Evolutionary conservation across 106 monocot species (phyloP).

Genomic region (Allium sativum): DNA sequence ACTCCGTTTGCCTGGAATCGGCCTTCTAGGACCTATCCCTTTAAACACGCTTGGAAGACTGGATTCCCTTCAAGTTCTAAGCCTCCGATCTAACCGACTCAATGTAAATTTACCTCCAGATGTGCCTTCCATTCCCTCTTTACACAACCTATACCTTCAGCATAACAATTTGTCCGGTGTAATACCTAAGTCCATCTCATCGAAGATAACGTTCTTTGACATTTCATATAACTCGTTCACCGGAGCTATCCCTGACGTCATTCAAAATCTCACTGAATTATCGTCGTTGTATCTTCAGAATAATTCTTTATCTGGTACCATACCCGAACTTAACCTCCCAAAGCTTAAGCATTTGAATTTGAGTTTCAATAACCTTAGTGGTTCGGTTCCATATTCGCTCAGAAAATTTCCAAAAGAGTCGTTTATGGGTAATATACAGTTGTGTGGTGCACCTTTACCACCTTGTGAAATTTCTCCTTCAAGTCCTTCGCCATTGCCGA

Average conservation of each 20-base stretch:
- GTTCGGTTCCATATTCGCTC: conserved; percentile 38
- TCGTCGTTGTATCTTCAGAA: conserved; percentile 37
- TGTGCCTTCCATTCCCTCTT: conserved; percentile 49
- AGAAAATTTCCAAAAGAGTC: conserved; percentile 29
- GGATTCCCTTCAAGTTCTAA: conserved; percentile 60
- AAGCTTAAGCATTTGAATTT: conserved; percentile 33
- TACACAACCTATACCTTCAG: conserved; percentile 76
- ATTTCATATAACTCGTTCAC: conserved; percentile 68
- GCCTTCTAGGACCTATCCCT: conserved; percentile 68
- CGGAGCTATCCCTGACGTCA: conserved; percentile 28
- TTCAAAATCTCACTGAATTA: conserved; percentile 38
- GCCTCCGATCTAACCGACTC: conserved; percentile 80
- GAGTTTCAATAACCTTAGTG: conserved; percentile 51
- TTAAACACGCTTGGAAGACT: conserved; percentile 69
- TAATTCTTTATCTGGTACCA: conserved; percentile 35
- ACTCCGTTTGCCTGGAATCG: conserved; percentile 67
- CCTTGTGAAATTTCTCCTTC: conserved; percentile 15
- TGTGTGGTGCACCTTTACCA: conserved; percentile 33
- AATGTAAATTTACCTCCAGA: conserved; percentile 50
- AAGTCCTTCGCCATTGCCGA: conserved; percentile 11
- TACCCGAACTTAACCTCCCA: conserved; percentile 28
- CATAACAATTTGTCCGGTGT: conserved; percentile 70
- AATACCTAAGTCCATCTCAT: conserved; percentile 42
- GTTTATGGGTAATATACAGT: conserved; percentile 33
- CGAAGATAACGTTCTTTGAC: conserved; percentile 50